Percentiles rank a stretch among this genome's conserved stretches.
phyloP scores from a whole-genome alignment of 1,139 yeast species.

The Yamadazyma triangularis region DNA sequence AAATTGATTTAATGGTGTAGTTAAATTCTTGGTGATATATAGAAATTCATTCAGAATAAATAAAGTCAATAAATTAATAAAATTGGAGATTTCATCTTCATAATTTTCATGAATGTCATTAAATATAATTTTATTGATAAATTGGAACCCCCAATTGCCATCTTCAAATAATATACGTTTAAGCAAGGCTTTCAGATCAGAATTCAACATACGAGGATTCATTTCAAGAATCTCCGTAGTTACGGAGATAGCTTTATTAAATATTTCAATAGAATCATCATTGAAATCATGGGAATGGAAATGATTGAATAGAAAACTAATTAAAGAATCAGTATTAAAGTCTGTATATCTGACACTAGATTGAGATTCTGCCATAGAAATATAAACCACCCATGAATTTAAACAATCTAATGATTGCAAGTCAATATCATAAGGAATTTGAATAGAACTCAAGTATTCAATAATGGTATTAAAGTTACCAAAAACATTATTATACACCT shows the following conservation, averaged over 20 bases:
- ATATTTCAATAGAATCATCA: conserved; percentile 15
- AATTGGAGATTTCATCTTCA: conserved; percentile 41
- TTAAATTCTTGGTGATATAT: conserved; percentile 42
- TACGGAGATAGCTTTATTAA: conserved; percentile 28
- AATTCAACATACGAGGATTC: conserved; percentile 36
- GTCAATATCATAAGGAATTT: conserved; percentile 10
- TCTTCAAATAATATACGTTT: conserved; percentile 34
- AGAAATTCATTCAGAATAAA: conserved; percentile 51
- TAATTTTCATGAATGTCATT: conserved; percentile 24
- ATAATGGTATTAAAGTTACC: conserved; percentile 6
- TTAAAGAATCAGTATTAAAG: conserved; percentile 13
- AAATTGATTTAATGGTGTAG: conserved; percentile 31
- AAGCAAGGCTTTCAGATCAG: conserved; percentile 18
- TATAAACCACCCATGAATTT: conserved; percentile 31
- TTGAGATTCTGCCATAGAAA: conserved; percentile 29
- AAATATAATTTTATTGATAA: conserved; percentile 21
- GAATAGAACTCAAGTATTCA: conserved; percentile 4
- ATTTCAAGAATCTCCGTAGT: conserved; percentile 45
- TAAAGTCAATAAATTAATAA: conserved; percentile 48
- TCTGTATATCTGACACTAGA: conserved; percentile 28
- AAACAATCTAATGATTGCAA: conserved; percentile 26
- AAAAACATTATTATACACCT: conserved; percentile 24
- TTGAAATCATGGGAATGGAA: conserved; percentile 11
- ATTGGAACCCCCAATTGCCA: conserved; percentile 33
- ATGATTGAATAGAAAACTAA: conserved; percentile 17